Base-by-base conservation (phyloP, 768 basidiomycete species). In the Naganishia vaughanmartiniae region DNA sequence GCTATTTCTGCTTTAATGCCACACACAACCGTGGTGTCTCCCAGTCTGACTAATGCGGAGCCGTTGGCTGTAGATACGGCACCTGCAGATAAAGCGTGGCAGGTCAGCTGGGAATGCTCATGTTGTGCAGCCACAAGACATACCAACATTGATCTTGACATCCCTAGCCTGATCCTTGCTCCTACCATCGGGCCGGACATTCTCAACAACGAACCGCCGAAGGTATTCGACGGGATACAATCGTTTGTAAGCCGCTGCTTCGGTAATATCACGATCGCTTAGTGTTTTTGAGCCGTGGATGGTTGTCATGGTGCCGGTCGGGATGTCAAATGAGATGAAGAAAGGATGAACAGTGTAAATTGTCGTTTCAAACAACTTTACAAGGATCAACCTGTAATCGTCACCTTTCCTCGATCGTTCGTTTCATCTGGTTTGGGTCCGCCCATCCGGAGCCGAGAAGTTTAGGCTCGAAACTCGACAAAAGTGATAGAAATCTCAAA, bases 1-100 rank as follows among this genome's bases (percentile, higher is more conserved):
- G 92, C 89, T 48, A 95, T 89, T 81, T 98, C 94, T 17, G 92
- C 93, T 78, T 96, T 97, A 74, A 99, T 87, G 0, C 96, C 96
- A 76, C 94, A 97, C 0, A 97, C 91, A 45, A 98, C 84, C 0
- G 92, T 97, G n/a, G 95, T 96, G 56, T 91, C 86, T 24, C 96
- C 96, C 70, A 97, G 79, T 31, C 92, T 84, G 4, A 97, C 91
- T 48, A 99, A 88, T 0, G 94, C 89, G 5, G 93, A 96, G 0
- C 94, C 93, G 73, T 93, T 86, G 0, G 96, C 93, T 0, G 96
- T 97, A 0, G 91, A 89, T 83, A 99, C 90, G 2, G 94, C 95
- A 19, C 30, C 28, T 63, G 19, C 42, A 28, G 30, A 26, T 21
- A 33, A 34, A 60, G 66, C 45, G 72, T 42, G 30, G 4, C 28